Percentiles rank a stretch among this genome's conserved stretches.
Evolutionary conservation across 2,329 filamentous ascomycete genomes (phyloP).

Genomic region (Neurospora crassa): DNA sequence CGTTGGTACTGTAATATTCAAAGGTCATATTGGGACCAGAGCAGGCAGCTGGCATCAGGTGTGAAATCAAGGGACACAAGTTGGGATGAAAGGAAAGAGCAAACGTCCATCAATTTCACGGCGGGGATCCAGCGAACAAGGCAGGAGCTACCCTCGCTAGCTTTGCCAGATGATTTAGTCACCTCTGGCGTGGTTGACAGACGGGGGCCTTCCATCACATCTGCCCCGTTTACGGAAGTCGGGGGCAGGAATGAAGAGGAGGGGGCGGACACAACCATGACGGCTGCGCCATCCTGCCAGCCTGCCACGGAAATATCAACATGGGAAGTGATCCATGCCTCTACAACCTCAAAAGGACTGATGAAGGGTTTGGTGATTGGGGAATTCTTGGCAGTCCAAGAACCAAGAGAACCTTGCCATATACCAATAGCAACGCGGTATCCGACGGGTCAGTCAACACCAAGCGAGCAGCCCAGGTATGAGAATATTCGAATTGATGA

Average conservation of each 20-base stretch:
- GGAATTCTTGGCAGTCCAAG: background rate
- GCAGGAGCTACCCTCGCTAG: background rate
- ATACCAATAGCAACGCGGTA: background rate
- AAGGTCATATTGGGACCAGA: background rate
- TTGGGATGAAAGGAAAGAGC: background rate
- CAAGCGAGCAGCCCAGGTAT: background rate
- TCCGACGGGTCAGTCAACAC: background rate
- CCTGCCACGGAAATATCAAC: background rate
- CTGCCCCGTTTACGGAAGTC: background rate
- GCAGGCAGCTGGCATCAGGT: background rate
- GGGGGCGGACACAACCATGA: too few species aligned
- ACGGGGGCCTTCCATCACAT: background rate
- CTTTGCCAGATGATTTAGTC: background rate
- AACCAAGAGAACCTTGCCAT: background rate
- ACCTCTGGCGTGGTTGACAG: background rate
- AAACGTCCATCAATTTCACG: background rate
- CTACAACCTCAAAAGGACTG: background rate
- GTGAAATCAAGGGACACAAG: background rate
- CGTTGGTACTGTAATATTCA: background rate
- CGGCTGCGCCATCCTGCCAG: background rate
- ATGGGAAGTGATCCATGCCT: background rate
- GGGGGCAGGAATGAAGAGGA: background rate
- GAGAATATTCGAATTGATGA: background rate
- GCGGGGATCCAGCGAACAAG: background rate
- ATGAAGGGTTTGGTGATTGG: background rate